These are phyloP conservation scores for Diaporthe capsici DNA, from an alignment of 2,329 filamentous ascomycete genomes.

Conservation along the genomic window DNA sequence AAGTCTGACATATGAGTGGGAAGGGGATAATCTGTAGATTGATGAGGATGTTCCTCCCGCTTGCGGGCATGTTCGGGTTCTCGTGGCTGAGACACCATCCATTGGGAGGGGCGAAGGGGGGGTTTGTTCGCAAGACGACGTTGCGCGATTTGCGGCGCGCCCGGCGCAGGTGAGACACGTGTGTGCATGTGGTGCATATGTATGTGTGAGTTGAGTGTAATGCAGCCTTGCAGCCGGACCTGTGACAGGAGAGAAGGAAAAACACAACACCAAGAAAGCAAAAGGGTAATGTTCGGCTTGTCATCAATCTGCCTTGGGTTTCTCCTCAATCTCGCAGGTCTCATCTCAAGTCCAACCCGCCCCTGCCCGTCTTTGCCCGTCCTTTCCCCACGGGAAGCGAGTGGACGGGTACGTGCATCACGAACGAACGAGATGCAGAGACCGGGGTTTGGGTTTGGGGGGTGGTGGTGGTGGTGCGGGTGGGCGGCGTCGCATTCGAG, in stretches of 20 bases:
- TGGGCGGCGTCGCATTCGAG: slow-evolving; percentile 2
- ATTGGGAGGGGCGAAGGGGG: slow-evolving; percentile 3
- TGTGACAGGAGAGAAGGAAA: neutral
- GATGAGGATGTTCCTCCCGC: neutral
- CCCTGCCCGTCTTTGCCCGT: neutral
- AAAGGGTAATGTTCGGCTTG: slow-evolving; percentile 9
- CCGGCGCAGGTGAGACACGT: slow-evolving; percentile 32
- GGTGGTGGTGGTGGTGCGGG: neutral
- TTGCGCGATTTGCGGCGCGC: slow-evolving; percentile 35
- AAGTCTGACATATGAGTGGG: slow-evolving; percentile 17
- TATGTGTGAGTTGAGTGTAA: slow-evolving; percentile 7
- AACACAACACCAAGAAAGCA: neutral
- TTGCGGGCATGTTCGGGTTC: neutral
- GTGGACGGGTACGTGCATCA: slow-evolving; percentile 14
- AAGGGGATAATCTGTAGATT: slow-evolving; percentile 1
- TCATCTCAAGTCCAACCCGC: slow-evolving; percentile 23
- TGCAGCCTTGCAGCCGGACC: slow-evolving; percentile 1
- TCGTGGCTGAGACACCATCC: slow-evolving; percentile 16
- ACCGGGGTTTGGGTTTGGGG: neutral
- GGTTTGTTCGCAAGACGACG: slow-evolving; percentile 6
- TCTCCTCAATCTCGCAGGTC: slow-evolving; percentile 32
- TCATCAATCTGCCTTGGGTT: slow-evolving; percentile 3
- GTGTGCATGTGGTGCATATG: slow-evolving; percentile 1
- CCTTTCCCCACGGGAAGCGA: slow-evolving; percentile 13
- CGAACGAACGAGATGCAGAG: slow-evolving; percentile 18